Evolutionary conservation across 306 rosid species (phyloP).

Genomic region (Potentilla sterilis): DNA sequence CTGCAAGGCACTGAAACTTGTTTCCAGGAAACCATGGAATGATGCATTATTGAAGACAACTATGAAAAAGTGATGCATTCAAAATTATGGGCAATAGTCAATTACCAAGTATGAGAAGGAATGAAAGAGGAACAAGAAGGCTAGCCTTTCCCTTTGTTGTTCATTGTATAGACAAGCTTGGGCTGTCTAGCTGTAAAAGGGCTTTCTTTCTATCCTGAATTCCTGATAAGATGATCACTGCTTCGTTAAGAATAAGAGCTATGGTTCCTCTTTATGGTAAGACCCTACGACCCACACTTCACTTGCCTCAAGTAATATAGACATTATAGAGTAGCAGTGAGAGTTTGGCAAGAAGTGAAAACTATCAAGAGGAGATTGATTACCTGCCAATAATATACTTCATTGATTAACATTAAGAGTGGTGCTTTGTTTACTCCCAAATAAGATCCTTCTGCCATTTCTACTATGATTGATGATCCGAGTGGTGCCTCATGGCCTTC

Average conservation of each 20-base stretch:
- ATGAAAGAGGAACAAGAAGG: not conserved
- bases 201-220: not conserved
- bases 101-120: not conserved
- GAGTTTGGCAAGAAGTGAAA: constrained; percentile 3
- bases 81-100: not conserved
- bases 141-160: constrained; percentile 2
- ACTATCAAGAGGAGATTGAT: not conserved
- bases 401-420: not conserved
- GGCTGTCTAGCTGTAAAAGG: constrained; percentile 16
- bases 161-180: constrained; percentile 11
- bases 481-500: too few species aligned
- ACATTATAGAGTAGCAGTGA: not conserved
- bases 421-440: not conserved
- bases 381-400: not conserved
- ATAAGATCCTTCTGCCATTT: not conserved
- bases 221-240: constrained; percentile 17
- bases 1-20: constrained; percentile 1
- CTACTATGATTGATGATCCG: not conserved
- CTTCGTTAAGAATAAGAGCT: not conserved
- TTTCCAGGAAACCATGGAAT: constrained; percentile 1
- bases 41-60: constrained; percentile 10
- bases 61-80: constrained; percentile 6
- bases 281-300: not conserved
- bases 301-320: not conserved
- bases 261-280: not conserved